Evolutionary conservation across 257 asterid species (phyloP).

Genomic region (Nicotiana knightiana): DNA sequence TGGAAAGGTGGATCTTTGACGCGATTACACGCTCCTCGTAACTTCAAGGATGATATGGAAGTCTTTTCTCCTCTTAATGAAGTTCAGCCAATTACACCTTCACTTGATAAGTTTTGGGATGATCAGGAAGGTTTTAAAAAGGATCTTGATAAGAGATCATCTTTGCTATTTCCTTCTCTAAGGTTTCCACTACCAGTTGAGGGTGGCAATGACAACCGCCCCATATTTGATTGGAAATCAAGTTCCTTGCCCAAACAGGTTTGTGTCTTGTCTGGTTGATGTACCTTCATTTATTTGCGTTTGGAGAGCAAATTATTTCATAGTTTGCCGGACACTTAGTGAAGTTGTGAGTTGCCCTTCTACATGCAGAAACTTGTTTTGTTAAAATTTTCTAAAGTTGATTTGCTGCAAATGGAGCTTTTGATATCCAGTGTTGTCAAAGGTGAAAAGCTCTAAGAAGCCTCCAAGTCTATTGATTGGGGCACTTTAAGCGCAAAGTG

Average conservation of each 20-base stretch:
- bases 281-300: background rate
- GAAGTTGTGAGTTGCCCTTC: background rate
- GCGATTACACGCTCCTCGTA: conserved; percentile 79
- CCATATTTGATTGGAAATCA: conserved; percentile 73
- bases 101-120: conserved; percentile 75
- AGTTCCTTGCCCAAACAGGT: conserved; percentile 64
- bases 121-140: conserved; percentile 55
- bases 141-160: conserved; percentile 50
- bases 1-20: conserved; percentile 57
- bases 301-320: background rate
- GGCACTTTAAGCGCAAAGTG: too few relatives aligned
- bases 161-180: conserved; percentile 55
- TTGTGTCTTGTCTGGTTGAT: conserved; percentile 14
- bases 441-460: too few relatives aligned
- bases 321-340: background rate
- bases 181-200: conserved; percentile 69
- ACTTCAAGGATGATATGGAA: conserved; percentile 97
- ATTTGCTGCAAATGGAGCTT: background rate
- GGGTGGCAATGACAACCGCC: conserved; percentile 46
- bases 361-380: background rate
- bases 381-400: background rate
- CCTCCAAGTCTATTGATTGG: too few relatives aligned
- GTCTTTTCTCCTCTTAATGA: conserved; percentile 95
- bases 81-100: conserved; percentile 90
- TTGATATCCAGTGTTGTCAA: background rate